phyloP scores from a whole-genome alignment of 2,329 filamentous ascomycete species.

The Corynespora cassiicola region DNA sequence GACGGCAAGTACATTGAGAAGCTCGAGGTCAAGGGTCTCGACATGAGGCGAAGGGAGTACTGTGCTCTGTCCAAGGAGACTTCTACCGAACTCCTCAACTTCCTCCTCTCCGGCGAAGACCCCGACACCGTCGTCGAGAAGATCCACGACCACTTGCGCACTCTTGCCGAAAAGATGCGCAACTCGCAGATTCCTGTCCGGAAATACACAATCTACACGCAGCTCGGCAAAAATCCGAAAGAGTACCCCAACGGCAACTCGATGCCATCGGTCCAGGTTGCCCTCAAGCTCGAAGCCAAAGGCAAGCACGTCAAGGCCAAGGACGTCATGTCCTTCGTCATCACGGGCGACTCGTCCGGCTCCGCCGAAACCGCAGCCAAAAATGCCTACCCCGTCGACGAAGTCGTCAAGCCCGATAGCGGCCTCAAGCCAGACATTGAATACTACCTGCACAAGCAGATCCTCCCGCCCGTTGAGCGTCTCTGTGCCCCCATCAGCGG shows the following conservation, averaged over 20 bases:
- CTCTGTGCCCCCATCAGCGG: constrained; percentile 94
- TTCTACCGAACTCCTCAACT: constrained; percentile 85
- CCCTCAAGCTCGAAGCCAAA: constrained; percentile 82
- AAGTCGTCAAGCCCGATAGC: constrained; percentile 79
- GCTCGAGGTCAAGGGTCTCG: constrained; percentile 96
- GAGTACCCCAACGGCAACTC: constrained; percentile 94
- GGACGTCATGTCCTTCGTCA: constrained; percentile 95
- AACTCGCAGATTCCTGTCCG: constrained; percentile 74
- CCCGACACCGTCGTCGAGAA: constrained; percentile 85
- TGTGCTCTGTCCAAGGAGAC: constrained; percentile 95
- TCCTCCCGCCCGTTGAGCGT: constrained; percentile 96
- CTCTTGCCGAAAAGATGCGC: constrained; percentile 86
- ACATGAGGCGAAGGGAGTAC: constrained; percentile 98
- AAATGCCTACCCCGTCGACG: constrained; percentile 85
- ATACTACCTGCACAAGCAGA: constrained; percentile 98
- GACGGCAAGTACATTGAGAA: constrained; percentile 92
- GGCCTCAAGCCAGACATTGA: constrained; percentile 88
- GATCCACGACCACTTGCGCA: constrained; percentile 90
- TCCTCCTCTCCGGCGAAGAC: constrained; percentile 93
- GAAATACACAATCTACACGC: constrained; percentile 98
- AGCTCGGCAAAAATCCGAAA: constrained; percentile 90
- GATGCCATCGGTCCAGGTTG: constrained; percentile 98
- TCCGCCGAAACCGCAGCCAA: constrained; percentile 75
- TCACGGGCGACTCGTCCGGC: constrained; percentile 74
- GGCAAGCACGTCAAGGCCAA: constrained; percentile 90